Conservation (phyloP, 805 yeast species). For the Myxozyma geophila region DNA sequence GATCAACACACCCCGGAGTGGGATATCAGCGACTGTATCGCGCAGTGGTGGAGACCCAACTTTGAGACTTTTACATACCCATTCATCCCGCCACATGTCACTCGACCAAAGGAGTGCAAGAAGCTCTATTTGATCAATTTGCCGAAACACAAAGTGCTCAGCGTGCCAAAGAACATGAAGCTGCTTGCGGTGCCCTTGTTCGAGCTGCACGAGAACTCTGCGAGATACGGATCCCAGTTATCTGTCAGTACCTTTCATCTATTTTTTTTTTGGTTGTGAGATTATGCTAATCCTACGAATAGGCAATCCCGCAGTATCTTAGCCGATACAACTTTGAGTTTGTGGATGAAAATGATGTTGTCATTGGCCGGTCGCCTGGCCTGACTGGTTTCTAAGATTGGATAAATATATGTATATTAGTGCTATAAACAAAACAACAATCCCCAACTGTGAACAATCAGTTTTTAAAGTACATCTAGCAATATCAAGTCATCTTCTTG, state of each 20-base stretch:
- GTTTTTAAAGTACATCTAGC: background rate
- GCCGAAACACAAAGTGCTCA: slow-evolving; percentile 40
- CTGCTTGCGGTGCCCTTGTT: slow-evolving; percentile 44
- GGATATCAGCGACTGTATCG: slow-evolving; percentile 44
- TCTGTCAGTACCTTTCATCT: slow-evolving; percentile 30
- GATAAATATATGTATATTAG: background rate
- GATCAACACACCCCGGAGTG: slow-evolving; percentile 39
- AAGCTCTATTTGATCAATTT: slow-evolving; percentile 43
- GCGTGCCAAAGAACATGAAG: slow-evolving; percentile 44
- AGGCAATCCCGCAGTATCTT: slow-evolving; percentile 47
- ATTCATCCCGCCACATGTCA: slow-evolving; percentile 45
- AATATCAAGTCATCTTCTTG: slow-evolving; percentile 7
- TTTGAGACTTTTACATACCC: slow-evolving; percentile 45
- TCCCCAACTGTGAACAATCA: too few relatives aligned
- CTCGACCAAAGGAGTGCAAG: slow-evolving; percentile 46
- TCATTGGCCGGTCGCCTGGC: slow-evolving; percentile 38
- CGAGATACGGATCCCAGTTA: slow-evolving; percentile 44
- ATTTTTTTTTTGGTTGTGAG: background rate
- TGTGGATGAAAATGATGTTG: slow-evolving; percentile 40
- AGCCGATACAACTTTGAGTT: slow-evolving; percentile 45
- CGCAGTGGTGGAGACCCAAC: slow-evolving; percentile 47
- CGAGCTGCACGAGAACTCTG: slow-evolving; percentile 44
- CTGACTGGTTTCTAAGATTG: slow-evolving; percentile 3
- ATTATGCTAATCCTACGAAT: background rate
- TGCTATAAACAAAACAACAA: too few relatives aligned